Evolutionary conservation across 129 eudicot genomes (phyloP).

Genomic region (carrot (Daucus carota)): DNA sequence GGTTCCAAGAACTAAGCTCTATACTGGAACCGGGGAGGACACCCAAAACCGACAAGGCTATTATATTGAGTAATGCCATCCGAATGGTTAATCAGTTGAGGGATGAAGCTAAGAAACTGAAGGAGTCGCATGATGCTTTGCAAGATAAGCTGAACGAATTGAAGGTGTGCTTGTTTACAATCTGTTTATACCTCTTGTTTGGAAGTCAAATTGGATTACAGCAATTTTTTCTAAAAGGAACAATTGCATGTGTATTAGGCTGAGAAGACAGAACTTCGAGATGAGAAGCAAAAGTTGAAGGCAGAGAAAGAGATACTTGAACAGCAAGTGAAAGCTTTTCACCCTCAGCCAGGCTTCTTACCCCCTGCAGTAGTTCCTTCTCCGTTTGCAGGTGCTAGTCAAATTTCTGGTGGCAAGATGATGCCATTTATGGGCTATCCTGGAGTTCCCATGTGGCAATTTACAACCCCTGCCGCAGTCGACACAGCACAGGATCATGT

Average conservation of each 20-base stretch:
- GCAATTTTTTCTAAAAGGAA: no score
- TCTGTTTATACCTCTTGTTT: background rate
- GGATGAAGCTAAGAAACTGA: conserved; percentile 54
- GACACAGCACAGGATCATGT: conserved; percentile 76
- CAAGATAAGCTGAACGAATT: conserved; percentile 53
- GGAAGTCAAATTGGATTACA: background rate
- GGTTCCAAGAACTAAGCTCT: conserved; percentile 67
- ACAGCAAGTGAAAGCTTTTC: conserved; percentile 39
- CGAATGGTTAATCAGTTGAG: conserved; percentile 52
- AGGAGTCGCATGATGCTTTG: conserved; percentile 38
- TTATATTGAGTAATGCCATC: conserved; percentile 59
- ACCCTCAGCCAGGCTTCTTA: conserved; percentile 41
- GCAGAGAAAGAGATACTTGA: conserved; percentile 64
- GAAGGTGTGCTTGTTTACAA: conserved; percentile 35
- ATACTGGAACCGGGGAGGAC: conserved; percentile 68
- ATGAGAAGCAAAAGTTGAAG: conserved; percentile 62
- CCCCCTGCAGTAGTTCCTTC: conserved; percentile 40
- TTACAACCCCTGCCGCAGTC: conserved; percentile 52
- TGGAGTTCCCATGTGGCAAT: conserved; percentile 78
- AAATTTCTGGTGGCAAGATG: conserved; percentile 39
- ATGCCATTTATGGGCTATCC: conserved; percentile 55
- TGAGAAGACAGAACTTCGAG: conserved; percentile 72
- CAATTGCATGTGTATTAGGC: no score
- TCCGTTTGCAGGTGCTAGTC: conserved; percentile 32
- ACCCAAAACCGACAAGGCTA: conserved; percentile 56